These are phyloP conservation scores for Coemansia sp. DNA, from an alignment of 371 early-diverging fungal genomes.

Conservation along the genomic window DNA sequence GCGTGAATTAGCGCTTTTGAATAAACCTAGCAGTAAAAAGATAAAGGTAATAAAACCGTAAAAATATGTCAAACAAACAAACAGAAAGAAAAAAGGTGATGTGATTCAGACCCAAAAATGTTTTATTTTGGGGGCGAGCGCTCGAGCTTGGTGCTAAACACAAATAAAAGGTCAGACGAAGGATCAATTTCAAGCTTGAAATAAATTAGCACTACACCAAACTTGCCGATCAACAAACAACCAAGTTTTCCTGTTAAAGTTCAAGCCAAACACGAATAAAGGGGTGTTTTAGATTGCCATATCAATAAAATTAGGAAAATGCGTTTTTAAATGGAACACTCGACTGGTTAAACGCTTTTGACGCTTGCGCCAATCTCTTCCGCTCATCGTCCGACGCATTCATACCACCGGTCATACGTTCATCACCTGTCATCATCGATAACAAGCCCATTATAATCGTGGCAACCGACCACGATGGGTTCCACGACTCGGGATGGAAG, in stretches of 20 bases:
- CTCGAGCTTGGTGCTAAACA: too few species aligned
- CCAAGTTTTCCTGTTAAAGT: too few species aligned
- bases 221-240: not conserved
- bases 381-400: slow-evolving; percentile 72
- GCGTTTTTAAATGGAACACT: slow-evolving; percentile 24
- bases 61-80: slow-evolving; percentile 1
- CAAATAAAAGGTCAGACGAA: not conserved
- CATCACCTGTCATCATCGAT: slow-evolving; percentile 67
- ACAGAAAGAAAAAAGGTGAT: not conserved
- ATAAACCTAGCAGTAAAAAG: not conserved
- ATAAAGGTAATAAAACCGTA: slow-evolving; percentile 6
- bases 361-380: slow-evolving; percentile 61
- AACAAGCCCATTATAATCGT: slow-evolving; percentile 85
- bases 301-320: slow-evolving; percentile 11
- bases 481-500: slow-evolving; percentile 92
- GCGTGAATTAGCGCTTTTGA: too few species aligned
- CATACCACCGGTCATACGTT: slow-evolving; percentile 84
- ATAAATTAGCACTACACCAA: not conserved
- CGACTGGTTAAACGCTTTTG: slow-evolving; percentile 23
- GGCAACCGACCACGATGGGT: slow-evolving; percentile 91
- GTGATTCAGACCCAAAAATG: not conserved
- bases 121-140: not conserved
- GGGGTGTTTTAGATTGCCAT: too few species aligned
- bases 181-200: not conserved
- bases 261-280: too few species aligned